Percentiles rank a stretch among this genome's conserved stretches.
These are phyloP conservation scores for Suhomyces emberorum DNA, from an alignment of 805 yeast genomes.

Conservation along the genomic window DNA sequence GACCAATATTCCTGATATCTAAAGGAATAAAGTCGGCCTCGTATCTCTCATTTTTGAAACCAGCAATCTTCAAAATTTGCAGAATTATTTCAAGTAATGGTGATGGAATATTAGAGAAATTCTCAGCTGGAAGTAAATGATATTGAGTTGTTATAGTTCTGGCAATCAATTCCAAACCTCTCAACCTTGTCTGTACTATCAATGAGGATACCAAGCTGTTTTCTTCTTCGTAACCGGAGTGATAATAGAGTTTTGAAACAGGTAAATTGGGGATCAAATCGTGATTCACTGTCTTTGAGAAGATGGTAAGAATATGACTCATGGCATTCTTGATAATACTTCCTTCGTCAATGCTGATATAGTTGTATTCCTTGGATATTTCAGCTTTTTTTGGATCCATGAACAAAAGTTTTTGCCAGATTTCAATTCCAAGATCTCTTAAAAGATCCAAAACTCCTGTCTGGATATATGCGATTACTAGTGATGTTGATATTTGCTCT, in stretches of 20 bases:
- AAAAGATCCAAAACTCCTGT: constrained; percentile 42
- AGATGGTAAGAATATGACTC: constrained; percentile 40
- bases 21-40: constrained; percentile 33
- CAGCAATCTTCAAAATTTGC: constrained; percentile 32
- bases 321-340: constrained; percentile 41
- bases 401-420: constrained; percentile 22
- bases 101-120: constrained; percentile 26
- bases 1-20: constrained; percentile 33
- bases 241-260: constrained; percentile 26
- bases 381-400: constrained; percentile 13
- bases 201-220: constrained; percentile 22
- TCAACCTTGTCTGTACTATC: constrained; percentile 39
- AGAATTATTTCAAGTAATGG: constrained; percentile 45
- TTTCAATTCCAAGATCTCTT: constrained; percentile 19
- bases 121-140: constrained; percentile 5
- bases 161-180: constrained; percentile 33
- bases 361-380: constrained; percentile 28
- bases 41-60: constrained; percentile 31
- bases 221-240: constrained; percentile 13
- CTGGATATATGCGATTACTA: constrained; percentile 50
- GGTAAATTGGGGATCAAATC: constrained; percentile 37
- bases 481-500: constrained; percentile 32
- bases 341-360: constrained; percentile 33
- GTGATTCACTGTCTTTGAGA: constrained; percentile 42
- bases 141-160: not conserved